These are phyloP conservation scores for Pichia heedii DNA, from an alignment of 805 yeast genomes.

Conservation along the genomic window DNA sequence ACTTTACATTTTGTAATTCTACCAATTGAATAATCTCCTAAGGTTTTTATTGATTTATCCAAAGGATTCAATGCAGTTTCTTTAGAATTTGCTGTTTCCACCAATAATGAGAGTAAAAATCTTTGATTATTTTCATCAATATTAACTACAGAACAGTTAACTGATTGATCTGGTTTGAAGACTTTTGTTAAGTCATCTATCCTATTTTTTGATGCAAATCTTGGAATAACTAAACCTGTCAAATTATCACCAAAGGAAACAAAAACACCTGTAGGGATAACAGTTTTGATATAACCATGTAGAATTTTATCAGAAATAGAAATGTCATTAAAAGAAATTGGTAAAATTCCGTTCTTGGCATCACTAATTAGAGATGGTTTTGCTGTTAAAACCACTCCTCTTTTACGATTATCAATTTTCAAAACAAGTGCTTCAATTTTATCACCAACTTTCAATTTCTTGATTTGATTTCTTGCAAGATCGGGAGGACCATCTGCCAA, in stretches of 20 bases:
- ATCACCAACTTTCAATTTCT: conserved; percentile 56
- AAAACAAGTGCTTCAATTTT: conserved; percentile 51
- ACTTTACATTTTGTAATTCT: conserved; percentile 50
- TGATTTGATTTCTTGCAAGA: conserved; percentile 57
- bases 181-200: conserved; percentile 43
- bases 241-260: conserved; percentile 72
- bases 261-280: conserved; percentile 75
- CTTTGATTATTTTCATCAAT: conserved; percentile 62
- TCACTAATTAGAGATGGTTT: conserved; percentile 62
- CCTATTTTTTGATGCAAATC: conserved; percentile 50
- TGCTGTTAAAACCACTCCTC: conserved; percentile 52
- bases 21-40: conserved; percentile 53
- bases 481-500: conserved; percentile 68
- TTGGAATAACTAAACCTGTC: conserved; percentile 75
- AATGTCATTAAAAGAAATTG: conserved; percentile 52
- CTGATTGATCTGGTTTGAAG: conserved; percentile 61
- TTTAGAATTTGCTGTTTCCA: conserved; percentile 14
- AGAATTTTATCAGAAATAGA: conserved; percentile 37
- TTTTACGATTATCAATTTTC: conserved; percentile 53
- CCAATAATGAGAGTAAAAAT: conserved; percentile 57
- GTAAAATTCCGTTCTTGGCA: conserved; percentile 46
- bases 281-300: conserved; percentile 70
- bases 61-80: conserved; percentile 46
- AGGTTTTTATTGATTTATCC: conserved; percentile 39
- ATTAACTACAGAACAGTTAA: conserved; percentile 56